These are phyloP conservation scores for Fusarium abutilonis DNA, from an alignment of 2,329 filamentous ascomycete genomes.

Conservation along the genomic window DNA sequence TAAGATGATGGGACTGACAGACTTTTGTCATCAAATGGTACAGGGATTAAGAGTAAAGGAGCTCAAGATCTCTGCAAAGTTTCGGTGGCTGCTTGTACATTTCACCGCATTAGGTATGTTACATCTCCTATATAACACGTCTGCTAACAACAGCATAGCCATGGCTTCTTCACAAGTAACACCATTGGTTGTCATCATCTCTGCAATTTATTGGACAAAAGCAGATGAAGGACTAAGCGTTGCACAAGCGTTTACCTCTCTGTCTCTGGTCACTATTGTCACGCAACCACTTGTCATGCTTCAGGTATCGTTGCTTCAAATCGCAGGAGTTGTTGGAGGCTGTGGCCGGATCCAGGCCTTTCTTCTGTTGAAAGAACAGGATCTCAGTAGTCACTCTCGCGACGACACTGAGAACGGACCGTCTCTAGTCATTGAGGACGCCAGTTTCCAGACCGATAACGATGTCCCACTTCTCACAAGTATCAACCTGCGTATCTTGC, in stretches of 20 bases:
- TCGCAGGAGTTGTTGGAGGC: conserved; percentile 49
- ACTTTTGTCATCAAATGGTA: conserved; percentile 47
- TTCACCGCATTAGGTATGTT: conserved; percentile 46
- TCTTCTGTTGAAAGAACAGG: conserved; percentile 43
- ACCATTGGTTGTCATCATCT: conserved; percentile 48
- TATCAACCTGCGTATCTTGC: conserved; percentile 38
- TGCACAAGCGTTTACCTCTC: conserved; percentile 50
- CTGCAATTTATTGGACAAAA: conserved; percentile 49
- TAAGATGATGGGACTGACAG: conserved; percentile 56
- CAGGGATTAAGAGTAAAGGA: conserved; percentile 52
- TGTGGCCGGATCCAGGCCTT: conserved; percentile 50
- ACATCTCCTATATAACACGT: accelerated
- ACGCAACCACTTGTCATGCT: conserved; percentile 49
- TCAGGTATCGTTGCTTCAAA: conserved; percentile 48
- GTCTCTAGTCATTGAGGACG: conserved; percentile 14
- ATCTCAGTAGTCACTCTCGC: neutral
- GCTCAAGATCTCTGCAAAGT: conserved; percentile 52
- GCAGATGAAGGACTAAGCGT: conserved; percentile 45
- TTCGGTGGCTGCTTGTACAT: conserved; percentile 50
- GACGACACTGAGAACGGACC: neutral
- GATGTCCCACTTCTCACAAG: conserved; percentile 36
- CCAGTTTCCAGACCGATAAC: conserved; percentile 31
- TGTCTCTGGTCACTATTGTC: conserved; percentile 50
- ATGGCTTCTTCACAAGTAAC: conserved; percentile 46
- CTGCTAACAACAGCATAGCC: conserved; percentile 29